Base-by-base conservation (phyloP, 495 filamentous ascomycete species). In the Aspergillus haitiensis region DNA sequence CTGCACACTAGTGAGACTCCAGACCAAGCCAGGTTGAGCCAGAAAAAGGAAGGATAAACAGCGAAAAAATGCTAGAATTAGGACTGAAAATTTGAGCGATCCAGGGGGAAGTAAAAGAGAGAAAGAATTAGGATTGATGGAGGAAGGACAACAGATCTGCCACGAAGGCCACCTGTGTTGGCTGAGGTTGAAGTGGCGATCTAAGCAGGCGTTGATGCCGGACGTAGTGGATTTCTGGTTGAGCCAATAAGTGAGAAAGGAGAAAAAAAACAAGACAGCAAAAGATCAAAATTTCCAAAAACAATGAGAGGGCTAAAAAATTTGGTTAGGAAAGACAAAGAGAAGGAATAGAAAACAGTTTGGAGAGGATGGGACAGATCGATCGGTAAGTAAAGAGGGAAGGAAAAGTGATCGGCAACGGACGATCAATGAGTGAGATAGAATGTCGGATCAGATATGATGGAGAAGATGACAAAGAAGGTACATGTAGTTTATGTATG, bases 391-490 rank as follows among this genome's bases (percentile, higher is more conserved):
- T 13, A 6, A 44, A 44, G 40, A 55, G 51, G 27, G 5, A 16
- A 47, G 52, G 56, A 15, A 57, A 33, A 61, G 63, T 51, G 61
- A 61, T 65, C 59, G 59, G 55, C n/a, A 36, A 46, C 49, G 37
- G 64, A 35, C 54, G 61, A 63, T 66, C 64, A 63, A 61, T 61
- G 54, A 58, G 54, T 46, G 55, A 48, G 45, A 61, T 47, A 50
- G 54, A 66, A 50, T 32, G 54, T 64, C 61, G 61, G 65, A 67
- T 67, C 62, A 67, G 65, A 67, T 67, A 67, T 62, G 61, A 64
- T 64, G 60, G 36, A 44, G 56, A 56, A 54, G 51, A 51, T 49
- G 50, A 37, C 50, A 54, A 37, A 48, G 46, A 42, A 18, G 16
- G 44, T 16, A 47, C 9, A 18, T 27, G 21, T 27, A 27, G 21